Base-by-base conservation (phyloP, 768 basidiomycete genomes). In the Heimioporus sp. region DNA sequence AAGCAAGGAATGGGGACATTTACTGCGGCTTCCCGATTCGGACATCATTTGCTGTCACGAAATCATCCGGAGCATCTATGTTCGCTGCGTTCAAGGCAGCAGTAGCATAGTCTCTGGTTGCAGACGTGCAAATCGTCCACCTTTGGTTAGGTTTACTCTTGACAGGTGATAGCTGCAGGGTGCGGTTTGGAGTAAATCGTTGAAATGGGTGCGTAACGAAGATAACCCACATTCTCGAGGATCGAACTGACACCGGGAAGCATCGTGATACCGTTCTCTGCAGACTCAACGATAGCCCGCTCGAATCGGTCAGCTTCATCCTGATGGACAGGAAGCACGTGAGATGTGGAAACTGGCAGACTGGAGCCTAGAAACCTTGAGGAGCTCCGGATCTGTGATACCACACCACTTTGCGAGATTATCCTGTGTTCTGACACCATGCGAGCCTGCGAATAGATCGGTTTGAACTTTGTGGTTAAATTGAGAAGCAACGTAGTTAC, bases 101-200 rank as follows among this genome's bases (percentile, higher is more conserved):
- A 2, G 76, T 67, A 13, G 92, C 92, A 67, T 97, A 96, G 17
- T 60, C 66, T 43, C 77, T 77, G 16, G 92, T 94, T 0, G 93
- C 92, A 64, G 86, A 85, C 31, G 93, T 95, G 68, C 90, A 91
- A 59, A 97, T 87, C 0, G 90, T 86, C 91, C 92, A 97, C 24
- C 76, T 75, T 17, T 88, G 85, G 16, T 80, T 80, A 9, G 86
- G 81, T 10, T 60, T 56, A 41, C 56, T 61, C 48, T 54, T 61
- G 30, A 59, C 65, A 0, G 57, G 59, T 7, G 44, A 54, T 17
- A 76, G 51, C 74, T 73, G 8, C 15, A 10, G 37, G 30, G 10
- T 12, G 60, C 37, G 71, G 35, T 53, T 28, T 4, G 5, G 41
- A 51, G 38, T 9, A 15, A 13, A 3, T 21, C 4, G 5, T 43